phyloP scores from a whole-genome alignment of 163 green algal species.

The Scenedesmus sp. region DNA sequence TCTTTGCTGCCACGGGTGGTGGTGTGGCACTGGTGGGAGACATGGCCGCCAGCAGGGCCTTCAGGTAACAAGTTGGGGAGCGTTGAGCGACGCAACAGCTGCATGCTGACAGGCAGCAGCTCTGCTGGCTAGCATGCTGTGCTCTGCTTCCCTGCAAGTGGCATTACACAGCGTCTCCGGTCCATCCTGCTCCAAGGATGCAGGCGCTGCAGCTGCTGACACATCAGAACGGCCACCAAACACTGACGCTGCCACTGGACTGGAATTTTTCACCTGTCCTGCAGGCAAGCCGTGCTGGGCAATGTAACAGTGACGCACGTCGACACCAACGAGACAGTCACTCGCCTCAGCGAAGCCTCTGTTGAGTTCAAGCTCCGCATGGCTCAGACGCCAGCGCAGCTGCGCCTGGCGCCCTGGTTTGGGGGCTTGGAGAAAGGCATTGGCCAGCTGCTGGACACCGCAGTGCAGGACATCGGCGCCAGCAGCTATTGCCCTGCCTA shows the following conservation, averaged over 20 bases:
- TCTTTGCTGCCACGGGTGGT: background rate
- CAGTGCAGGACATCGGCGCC: background rate
- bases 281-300: background rate
- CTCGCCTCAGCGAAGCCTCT: background rate
- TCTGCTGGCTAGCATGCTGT: background rate
- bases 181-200: background rate
- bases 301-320: background rate
- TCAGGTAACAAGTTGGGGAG: background rate
- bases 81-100: background rate
- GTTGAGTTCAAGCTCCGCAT: background rate
- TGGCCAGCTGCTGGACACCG: background rate
- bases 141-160: background rate
- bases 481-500: background rate
- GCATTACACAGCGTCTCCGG: background rate
- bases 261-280: background rate
- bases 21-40: conserved; percentile 18
- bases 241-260: background rate
- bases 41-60: background rate
- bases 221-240: too few species aligned
- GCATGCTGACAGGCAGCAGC: background rate
- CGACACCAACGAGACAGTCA: background rate
- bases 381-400: background rate
- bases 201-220: background rate
- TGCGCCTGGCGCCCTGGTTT: conserved; percentile 6
- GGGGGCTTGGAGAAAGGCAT: background rate